Evolutionary conservation across 495 filamentous ascomycete genomes (phyloP).

Genomic region (Penicillium pancosmium): DNA sequence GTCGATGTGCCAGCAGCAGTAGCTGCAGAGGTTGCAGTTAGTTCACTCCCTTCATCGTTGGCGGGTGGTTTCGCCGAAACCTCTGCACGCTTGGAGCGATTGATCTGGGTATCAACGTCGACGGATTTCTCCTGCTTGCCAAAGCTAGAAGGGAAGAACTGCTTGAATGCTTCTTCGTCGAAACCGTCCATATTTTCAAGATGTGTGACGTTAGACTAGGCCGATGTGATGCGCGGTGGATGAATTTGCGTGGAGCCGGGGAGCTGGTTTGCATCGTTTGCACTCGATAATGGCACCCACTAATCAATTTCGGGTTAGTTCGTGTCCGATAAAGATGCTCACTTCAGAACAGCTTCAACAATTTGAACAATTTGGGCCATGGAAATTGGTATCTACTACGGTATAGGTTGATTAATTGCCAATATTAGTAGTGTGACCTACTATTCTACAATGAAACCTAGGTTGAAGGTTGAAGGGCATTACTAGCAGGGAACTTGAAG

Average conservation of each 20-base stretch:
- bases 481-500: not conserved
- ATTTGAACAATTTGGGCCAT: no score
- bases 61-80: conserved; percentile 33
- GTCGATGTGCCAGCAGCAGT: conserved; percentile 24
- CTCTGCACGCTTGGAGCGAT: conserved; percentile 67
- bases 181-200: conserved; percentile 57
- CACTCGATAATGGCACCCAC: conserved; percentile 7
- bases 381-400: no score
- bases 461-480: no score
- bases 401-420: no score
- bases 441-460: not conserved
- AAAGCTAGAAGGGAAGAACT: conserved; percentile 81
- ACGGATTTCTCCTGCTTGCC: conserved; percentile 77
- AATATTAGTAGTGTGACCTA: not conserved
- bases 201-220: conserved; percentile 5
- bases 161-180: conserved; percentile 81
- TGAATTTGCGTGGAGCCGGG: conserved; percentile 24
- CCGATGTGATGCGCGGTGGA: conserved; percentile 1
- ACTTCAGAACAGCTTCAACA: no score
- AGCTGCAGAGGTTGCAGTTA: conserved; percentile 20
- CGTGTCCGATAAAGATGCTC: not conserved
- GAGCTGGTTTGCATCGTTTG: conserved; percentile 46
- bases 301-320: not conserved
- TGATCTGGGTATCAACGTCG: conserved; percentile 77
- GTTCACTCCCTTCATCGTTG: conserved; percentile 24